Evolutionary conservation across 1,284 basidiomycete genomes (phyloP), one percentile per base, ranked within the genome.

Genomic region (Meira nashicola): DNA sequence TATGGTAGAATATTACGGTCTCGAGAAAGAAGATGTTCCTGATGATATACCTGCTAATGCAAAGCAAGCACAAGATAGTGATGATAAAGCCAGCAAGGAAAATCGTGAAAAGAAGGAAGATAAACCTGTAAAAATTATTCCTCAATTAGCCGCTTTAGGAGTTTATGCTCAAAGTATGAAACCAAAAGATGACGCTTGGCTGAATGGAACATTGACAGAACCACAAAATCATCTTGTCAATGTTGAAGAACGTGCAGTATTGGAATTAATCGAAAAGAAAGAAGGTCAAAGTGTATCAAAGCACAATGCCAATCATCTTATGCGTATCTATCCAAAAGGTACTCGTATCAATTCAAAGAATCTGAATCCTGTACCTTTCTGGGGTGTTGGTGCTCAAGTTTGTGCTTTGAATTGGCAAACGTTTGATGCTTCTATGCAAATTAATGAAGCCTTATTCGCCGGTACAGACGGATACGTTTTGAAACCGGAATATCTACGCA

Each of bases 361-460:
- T 50, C 59, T 71, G 43, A 69, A 67, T 49, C 69, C 69, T 0
- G 67, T 70, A 1, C 69, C 69, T n/a, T 84, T 84, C 68, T 87
- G 86, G 86, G 79, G 82, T 0, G 63, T 67, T 1, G 71, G 86
- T 2, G 82, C 84, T 1, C 86, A 87, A 54, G 81, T 87, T n/a
- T 82, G 82, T 6, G 83, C 84, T 33, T 76, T 87, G 44, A 87
- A 87, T 69, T 86, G 85, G 85, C 86, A 87, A 40, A 70, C 66
- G 1, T 76, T 71, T 55, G 74, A 73, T 56, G 55, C 56, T 14
- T 67, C 68, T 25, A 65, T 79, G 55, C 79, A 80, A 54, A 71
- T 87, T 39, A 86, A 86, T 63, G 86, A 86, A 68, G 86, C 82
- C 0, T 82, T 87, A 80, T 87, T 87, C 68, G 81, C 81, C 0